Conservation (phyloP, 2,329 filamentous ascomycete genomes). For the Aspergillus fumigatus region DNA sequence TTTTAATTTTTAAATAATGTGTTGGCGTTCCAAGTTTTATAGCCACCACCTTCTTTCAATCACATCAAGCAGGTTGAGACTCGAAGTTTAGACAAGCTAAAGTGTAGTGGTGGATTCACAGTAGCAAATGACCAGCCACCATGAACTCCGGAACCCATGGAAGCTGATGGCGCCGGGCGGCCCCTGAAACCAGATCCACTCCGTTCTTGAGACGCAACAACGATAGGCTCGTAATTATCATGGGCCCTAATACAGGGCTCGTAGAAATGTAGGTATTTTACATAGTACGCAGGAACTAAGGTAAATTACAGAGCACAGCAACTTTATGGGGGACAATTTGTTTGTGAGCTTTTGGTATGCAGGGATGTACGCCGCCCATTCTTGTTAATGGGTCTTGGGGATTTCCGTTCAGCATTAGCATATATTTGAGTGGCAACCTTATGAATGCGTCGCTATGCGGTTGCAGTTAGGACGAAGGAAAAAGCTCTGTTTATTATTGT, state of each 20-base stretch:
- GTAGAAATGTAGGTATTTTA: not conserved
- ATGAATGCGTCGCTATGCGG: slow-evolving; percentile 15
- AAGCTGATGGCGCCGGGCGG: slow-evolving; percentile 12
- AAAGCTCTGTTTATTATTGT: slow-evolving; percentile 7
- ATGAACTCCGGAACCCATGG: not conserved
- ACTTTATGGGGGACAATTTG: slow-evolving; percentile 10
- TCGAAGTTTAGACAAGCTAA: not conserved
- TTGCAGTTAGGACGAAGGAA: not conserved
- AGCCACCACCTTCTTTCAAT: not conserved
- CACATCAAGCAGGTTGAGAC: not conserved
- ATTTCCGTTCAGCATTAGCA: slow-evolving; percentile 8
- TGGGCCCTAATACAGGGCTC: slow-evolving; percentile 6
- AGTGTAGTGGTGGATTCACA: not conserved
- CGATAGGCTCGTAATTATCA: slow-evolving; percentile 16
- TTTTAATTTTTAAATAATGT: not conserved
- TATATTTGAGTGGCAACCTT: slow-evolving; percentile 14
- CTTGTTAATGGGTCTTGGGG: slow-evolving; percentile 21
- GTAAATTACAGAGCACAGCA: slow-evolving; percentile 13
- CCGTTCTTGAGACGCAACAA: slow-evolving; percentile 2
- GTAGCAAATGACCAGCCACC: not conserved
- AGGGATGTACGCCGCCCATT: slow-evolving; percentile 25
- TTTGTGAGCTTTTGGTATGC: slow-evolving; percentile 20
- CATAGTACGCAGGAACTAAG: not conserved
- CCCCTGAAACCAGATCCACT: slow-evolving; percentile 31
- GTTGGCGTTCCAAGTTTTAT: not conserved